phyloP scores from a whole-genome alignment of 2,329 filamentous ascomycete species.

The Kalmusia sp. region DNA sequence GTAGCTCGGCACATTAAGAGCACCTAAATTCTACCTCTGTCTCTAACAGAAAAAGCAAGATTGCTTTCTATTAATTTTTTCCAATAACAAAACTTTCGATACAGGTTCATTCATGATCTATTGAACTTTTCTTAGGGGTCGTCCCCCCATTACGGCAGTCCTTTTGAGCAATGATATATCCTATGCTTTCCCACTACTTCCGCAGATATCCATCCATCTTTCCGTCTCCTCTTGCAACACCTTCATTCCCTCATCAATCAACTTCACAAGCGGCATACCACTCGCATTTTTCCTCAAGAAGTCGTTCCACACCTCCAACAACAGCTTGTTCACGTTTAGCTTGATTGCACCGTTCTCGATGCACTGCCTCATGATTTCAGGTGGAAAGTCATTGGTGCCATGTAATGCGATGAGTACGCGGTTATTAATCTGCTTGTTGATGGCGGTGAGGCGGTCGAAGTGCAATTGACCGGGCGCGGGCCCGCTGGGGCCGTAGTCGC shows the following conservation, averaged over 20 bases:
- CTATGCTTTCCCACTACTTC: conserved; percentile 54
- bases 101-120: no score
- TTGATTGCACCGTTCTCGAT: conserved; percentile 62
- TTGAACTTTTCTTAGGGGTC: no score
- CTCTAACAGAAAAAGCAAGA: no score
- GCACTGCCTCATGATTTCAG: conserved; percentile 59
- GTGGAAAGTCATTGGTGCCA: conserved; percentile 63
- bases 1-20: no score
- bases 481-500: conserved; percentile 71
- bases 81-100: no score
- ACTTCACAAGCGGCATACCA: conserved; percentile 34
- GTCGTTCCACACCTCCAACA: conserved; percentile 56
- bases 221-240: conserved; percentile 53
- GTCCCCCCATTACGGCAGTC: no score
- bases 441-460: conserved; percentile 37
- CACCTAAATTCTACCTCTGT: no score
- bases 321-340: conserved; percentile 65
- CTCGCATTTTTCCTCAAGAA: conserved; percentile 50
- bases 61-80: no score
- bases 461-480: conserved; percentile 41
- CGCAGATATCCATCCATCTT: conserved; percentile 58
- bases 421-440: conserved; percentile 42
- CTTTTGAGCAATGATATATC: no score
- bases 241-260: conserved; percentile 57
- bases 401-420: conserved; percentile 61